A percentile compares a stretch with the other conserved stretches of the same genome.
phyloP scores from a whole-genome alignment of 1,284 basidiomycete species.

The Heliocybe sulcata region DNA sequence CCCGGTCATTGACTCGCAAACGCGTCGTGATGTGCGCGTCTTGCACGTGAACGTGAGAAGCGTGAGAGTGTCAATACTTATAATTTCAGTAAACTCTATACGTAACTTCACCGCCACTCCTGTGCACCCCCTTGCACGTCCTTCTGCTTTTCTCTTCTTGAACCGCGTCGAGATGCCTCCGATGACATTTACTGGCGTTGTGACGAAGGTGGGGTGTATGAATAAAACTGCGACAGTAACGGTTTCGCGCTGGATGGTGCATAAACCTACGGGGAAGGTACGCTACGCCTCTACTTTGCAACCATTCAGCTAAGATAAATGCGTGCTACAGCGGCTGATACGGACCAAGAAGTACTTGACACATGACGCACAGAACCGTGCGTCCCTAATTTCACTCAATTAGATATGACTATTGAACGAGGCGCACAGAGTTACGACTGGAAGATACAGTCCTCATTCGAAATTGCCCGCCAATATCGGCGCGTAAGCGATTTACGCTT shows the following conservation, averaged over 20 bases:
- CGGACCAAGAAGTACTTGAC: slow-evolving; percentile 69
- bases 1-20: too few relatives aligned
- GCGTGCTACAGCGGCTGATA: slow-evolving; percentile 47
- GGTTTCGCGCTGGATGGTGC: slow-evolving; percentile 61
- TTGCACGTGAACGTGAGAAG: too few relatives aligned
- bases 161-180: slow-evolving; percentile 61
- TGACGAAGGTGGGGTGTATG: slow-evolving; percentile 76
- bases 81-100: too few relatives aligned
- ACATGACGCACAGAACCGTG: slow-evolving; percentile 65
- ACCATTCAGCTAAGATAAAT: neutral
- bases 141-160: too few relatives aligned
- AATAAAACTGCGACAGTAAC: slow-evolving; percentile 76
- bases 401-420: slow-evolving; percentile 3
- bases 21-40: too few relatives aligned
- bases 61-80: too few relatives aligned
- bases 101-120: too few relatives aligned
- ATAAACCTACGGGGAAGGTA: slow-evolving; percentile 71
- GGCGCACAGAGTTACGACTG: slow-evolving; percentile 44
- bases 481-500: slow-evolving; percentile 65
- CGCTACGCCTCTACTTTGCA: slow-evolving; percentile 12
- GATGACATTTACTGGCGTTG: slow-evolving; percentile 62
- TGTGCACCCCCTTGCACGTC: too few relatives aligned
- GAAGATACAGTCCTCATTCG: slow-evolving; percentile 69
- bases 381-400: slow-evolving; percentile 11
- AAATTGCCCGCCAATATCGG: slow-evolving; percentile 73